Evolutionary conservation across 495 filamentous ascomycete genomes (phyloP), one percentile per base, ranked within the genome.

Genomic region (Penicillium riverlandense): DNA sequence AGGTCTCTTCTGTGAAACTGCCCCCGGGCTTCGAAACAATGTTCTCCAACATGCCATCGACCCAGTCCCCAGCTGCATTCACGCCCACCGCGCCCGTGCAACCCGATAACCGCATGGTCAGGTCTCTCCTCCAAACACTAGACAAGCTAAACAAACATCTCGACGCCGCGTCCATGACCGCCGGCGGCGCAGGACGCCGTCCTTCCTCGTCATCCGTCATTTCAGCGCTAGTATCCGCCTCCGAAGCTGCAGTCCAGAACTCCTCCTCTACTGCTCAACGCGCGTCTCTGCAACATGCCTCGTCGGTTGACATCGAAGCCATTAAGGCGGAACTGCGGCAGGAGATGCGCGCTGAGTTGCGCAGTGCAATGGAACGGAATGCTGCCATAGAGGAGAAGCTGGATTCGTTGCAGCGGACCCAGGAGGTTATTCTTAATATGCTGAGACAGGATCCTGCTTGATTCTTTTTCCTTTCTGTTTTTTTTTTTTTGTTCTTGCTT

Each of bases 351-450:
- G 43, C 43, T 11, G 61, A 70, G 28, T 35, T 70, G 13, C 59
- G 58, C 11, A 37, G 45, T 4, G 65, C 67, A 38, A 16, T 69
- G 40, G 56, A 59, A n/a, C 60, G 59, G 37, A 57, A 64, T 11
- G 58, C 55, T 10, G 43, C 53, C 2, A 47, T 68, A 8, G 58
- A 68, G 35, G 61, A 68, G 40, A 66, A 59, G 42, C 33, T 72
- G 31, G 67, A 70, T 48, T 57, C 65, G 27, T 53, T 72, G 31
- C 67, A 72, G 43, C 45, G 62, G 43, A 71, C 62, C 1, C 69
- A 72, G 42, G 62, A 72, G 35, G 63, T 72, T 61, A 72, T 72
- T 45, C 44, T 72, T 31, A 65, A 71, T 14, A 70, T 72, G 67
- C 44, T 72, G 40, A 58, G 65, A 48, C 69, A 70, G 50, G 62